Percentiles rank a stretch among this genome's conserved stretches.
These are phyloP conservation scores for Penicillium sp. DNA, from an alignment of 2,329 filamentous ascomycete genomes.

Conservation along the genomic window DNA sequence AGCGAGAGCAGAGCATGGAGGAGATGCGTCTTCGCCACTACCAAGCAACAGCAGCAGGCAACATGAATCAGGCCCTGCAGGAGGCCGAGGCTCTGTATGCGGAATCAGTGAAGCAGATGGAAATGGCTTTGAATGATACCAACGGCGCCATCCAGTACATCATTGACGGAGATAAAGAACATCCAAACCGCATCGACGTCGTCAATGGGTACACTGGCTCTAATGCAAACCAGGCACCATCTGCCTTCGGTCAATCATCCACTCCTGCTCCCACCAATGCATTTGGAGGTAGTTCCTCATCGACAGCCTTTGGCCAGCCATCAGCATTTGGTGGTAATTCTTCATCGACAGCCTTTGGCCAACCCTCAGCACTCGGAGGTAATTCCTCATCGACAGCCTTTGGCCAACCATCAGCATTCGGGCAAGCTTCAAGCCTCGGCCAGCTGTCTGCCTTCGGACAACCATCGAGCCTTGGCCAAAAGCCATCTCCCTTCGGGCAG, in stretches of 20 bases:
- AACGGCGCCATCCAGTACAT: conserved; percentile 72
- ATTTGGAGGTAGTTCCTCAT: not conserved
- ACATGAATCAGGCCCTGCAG: conserved; percentile 54
- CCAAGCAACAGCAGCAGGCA: conserved; percentile 61
- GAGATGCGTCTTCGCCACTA: conserved; percentile 77
- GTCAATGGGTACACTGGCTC: conserved; percentile 33
- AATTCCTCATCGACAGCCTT: conserved; percentile 4
- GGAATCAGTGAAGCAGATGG: conserved; percentile 69
- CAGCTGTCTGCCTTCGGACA: conserved; percentile 22
- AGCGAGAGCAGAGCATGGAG: conserved; percentile 82
- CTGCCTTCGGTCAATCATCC: conserved; percentile 33
- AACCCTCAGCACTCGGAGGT: conserved; percentile 6
- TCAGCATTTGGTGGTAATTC: conserved; percentile 3
- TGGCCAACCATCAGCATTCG: conserved; percentile 19
- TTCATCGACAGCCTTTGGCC: conserved; percentile 8
- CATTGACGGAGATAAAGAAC: conserved; percentile 63
- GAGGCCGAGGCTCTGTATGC: conserved; percentile 58
- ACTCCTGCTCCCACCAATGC: conserved; percentile 1
- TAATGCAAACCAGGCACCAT: conserved; percentile 12
- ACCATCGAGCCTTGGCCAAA: conserved; percentile 2
- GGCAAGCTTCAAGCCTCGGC: conserved; percentile 23
- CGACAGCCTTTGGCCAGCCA: conserved; percentile 13
- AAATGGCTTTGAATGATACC: conserved; percentile 66
- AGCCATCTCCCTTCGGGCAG: conserved; percentile 15
- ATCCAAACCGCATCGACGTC: conserved; percentile 71